Evolutionary conservation across 2,329 filamentous ascomycete genomes (phyloP), one percentile per base, ranked within the genome.

Genomic region (Neonectria ditissima): DNA sequence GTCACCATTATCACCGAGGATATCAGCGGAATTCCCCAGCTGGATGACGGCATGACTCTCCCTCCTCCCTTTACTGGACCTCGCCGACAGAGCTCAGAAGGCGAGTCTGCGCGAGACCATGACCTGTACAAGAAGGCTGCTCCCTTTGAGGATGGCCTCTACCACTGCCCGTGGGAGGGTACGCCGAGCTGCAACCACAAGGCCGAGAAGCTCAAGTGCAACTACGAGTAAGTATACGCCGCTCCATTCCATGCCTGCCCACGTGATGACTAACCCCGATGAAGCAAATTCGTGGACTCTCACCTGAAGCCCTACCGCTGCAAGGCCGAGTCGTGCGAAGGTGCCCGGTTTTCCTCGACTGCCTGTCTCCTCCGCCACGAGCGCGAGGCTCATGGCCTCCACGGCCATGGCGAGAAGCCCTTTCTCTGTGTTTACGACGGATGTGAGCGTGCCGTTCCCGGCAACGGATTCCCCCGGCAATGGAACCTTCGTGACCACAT

Each of bases 401-500:
- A 97, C 77, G 94, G 94, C 68, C 94, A 97, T 73, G 94, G 94
- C 66, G 92, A 95, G 74, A 95, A 97, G 80, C 94, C 95, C 14
- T 94, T 95, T 77, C 87, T 96, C 55, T 98, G 95, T 87, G 88
- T 90, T 63, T 96, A 95, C 79, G 86, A 91, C 28, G 93, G 92
- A 65, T 98, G 95, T 75, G 94, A 97, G 75, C 91, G 95, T 68
- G 89, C 93, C 62, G 84, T 91, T 34, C 83, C 87, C 24, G 94
- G 93, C 73, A 93, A 95, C 77, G 95, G 95, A 72, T 98, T 98
- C 76, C 95, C 94, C 39, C 91, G 95, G 73, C 91, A 94, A 74
- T 98, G 96, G 93, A 98, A 98, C 81, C 87, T 97, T 57, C 90
- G 92, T 79, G 95, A 98, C 81, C 95, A 98, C 85, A 97, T 97